A percentile compares a stretch with the other conserved stretches of the same genome.
These are phyloP conservation scores for Chrysoporthe cubensis DNA, from an alignment of 2,329 filamentous ascomycete species.

Conservation along the genomic window DNA sequence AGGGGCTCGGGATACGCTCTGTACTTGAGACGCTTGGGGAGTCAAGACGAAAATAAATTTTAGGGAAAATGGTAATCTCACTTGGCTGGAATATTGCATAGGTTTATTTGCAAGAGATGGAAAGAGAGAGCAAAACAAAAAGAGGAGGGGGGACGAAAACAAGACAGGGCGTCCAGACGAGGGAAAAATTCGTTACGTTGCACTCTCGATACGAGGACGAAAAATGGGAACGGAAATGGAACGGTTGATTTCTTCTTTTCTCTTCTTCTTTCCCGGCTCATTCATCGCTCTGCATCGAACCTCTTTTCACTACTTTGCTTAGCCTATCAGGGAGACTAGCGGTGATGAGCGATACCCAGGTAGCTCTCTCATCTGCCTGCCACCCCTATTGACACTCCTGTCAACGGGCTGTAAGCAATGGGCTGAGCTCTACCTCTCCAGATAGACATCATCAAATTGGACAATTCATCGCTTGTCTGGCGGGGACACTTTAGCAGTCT, in stretches of 20 bases:
- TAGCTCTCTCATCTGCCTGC: not conserved
- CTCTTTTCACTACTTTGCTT: not conserved
- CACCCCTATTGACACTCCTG: not conserved
- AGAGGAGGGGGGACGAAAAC: not conserved
- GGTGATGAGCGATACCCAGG: not conserved
- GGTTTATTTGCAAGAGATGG: slow-evolving; percentile 16
- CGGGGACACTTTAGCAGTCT: not conserved
- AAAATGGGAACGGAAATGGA: not conserved
- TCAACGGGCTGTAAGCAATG: not conserved
- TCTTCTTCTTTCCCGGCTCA: not conserved
- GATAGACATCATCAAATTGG: not conserved
- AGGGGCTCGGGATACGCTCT: not conserved
- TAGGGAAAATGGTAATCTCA: not conserved
- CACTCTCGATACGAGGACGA: not conserved
- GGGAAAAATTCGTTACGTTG: slow-evolving; percentile 12
- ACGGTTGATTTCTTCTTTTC: not conserved
- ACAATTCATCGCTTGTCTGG: not conserved
- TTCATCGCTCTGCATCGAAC: not conserved
- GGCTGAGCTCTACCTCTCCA: not conserved
- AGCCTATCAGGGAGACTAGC: not conserved
- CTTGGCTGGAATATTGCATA: slow-evolving; percentile 5
- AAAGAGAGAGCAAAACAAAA: not conserved
- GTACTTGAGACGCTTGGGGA: not conserved
- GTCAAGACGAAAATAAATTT: not conserved
- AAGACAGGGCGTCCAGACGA: slow-evolving; percentile 18